phyloP scores from a whole-genome alignment of 305 asterid genomes.

The Solanum hybrid region DNA sequence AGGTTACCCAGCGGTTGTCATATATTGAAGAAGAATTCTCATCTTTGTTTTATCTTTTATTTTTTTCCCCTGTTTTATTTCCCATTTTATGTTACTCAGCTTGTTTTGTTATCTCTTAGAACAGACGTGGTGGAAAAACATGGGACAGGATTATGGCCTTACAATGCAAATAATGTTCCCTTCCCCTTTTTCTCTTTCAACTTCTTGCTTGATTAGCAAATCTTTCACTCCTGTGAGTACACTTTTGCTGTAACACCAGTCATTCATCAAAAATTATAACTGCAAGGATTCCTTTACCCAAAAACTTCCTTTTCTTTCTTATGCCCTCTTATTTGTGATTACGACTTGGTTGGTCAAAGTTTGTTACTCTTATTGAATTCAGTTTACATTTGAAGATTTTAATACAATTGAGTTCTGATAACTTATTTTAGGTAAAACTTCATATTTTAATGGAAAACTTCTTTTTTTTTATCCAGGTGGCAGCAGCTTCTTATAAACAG shows the following conservation, averaged over 20 bases:
- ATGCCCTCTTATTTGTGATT: not conserved
- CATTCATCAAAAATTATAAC: not conserved
- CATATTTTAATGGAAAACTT: slow-evolving; percentile 3
- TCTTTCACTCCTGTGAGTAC: not conserved
- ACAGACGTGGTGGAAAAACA: not conserved
- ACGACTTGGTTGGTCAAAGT: not conserved
- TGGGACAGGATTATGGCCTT: not conserved
- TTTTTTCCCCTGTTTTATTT: not conserved
- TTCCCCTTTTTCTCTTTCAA: slow-evolving; percentile 4
- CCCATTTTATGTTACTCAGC: not conserved
- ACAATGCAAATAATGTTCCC: not conserved
- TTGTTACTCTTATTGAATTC: not conserved
- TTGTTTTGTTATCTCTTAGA: not conserved
- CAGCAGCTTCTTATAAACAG: slow-evolving; percentile 97
- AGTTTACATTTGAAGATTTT: not conserved
- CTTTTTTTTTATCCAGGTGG: slow-evolving; percentile 57
- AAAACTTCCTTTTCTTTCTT: not conserved
- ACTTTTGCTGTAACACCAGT: not conserved
- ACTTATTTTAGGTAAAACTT: not conserved
- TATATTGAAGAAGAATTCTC: not conserved
- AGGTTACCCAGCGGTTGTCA: not conserved
- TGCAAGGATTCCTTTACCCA: not conserved
- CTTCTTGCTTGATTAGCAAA: slow-evolving; percentile 9
- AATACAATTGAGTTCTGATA: not conserved
- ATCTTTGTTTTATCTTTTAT: not conserved